Evolutionary conservation across 305 asterid genomes (phyloP), one percentile per base, ranked within the genome.

Genomic region (Plantago lanceolata): DNA sequence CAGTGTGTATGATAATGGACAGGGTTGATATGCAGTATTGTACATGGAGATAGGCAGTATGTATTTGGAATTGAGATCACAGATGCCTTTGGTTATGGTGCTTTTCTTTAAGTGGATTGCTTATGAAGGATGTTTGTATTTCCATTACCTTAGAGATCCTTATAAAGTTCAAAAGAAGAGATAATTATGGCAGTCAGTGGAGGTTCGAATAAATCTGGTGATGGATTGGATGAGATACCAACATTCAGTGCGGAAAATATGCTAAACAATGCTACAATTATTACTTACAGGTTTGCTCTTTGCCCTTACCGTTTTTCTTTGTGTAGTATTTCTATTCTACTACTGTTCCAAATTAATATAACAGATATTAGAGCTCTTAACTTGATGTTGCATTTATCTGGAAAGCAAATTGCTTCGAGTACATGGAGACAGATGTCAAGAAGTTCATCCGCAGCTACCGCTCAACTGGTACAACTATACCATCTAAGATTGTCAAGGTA

Each of bases 391-490:
- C 37, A 50, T 55, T 6, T 57, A 28, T 11, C 59, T 19, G 19
- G 14, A 7, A 14, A 16, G 8, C 19, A 18, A 49, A 6, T 15
- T 57, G 1, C n/a, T 92, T 92, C 54, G 98, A 92, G 78, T 92
- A 92, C 75, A 87, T 89, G 98, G 96, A 92, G 14, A 92, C 97
- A 50, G 98, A 92, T 57, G 81, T 92, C 66, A 92, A 92, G 85
- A 92, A 92, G 74, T 92, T 81, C 67, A 85, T 92, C 68, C 89
- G 97, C 26, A 78, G 82, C 75, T 85, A 78, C 72, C 95, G 95
- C 59, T 82, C 75, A 8, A 66, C 73, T 15, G 94, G 88, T 1
- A 84, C 74, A 37, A 63, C 61, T 62, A 76, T 87, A 57, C 94
- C 91, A 28, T 12, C 80, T 54, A 20, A 75, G 15, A 81, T 58